These are phyloP conservation scores for Conticribra weissflogii DNA, from an alignment of 108 stramenopile species.

Conservation along the genomic window DNA sequence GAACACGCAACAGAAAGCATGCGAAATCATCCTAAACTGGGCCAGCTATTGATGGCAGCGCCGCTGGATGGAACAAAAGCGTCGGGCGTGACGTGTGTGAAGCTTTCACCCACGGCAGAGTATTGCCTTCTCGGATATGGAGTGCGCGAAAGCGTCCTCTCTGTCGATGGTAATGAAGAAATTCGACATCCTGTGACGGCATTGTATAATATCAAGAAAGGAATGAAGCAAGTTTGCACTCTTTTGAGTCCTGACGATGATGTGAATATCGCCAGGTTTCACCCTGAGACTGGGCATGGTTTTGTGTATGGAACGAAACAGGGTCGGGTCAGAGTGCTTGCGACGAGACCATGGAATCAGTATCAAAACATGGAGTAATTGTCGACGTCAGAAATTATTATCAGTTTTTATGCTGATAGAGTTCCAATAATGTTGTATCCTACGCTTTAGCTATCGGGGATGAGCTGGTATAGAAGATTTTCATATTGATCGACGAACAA, in stretches of 20 bases:
- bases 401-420: too few species aligned
- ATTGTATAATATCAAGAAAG: conserved; percentile 71
- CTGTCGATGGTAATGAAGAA: conserved; percentile 44
- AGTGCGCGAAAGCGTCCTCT: conserved; percentile 69
- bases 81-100: conserved; percentile 91
- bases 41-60: conserved; percentile 77
- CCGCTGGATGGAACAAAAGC: conserved; percentile 81
- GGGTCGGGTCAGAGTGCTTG: conserved; percentile 83
- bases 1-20: conserved; percentile 46
- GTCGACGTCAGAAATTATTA: background rate
- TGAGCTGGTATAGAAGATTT: too few species aligned
- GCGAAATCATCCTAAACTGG: conserved; percentile 65
- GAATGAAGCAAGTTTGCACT: conserved; percentile 80
- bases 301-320: conserved; percentile 97
- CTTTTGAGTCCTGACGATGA: conserved; percentile 87
- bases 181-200: conserved; percentile 78
- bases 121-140: conserved; percentile 94
- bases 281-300: conserved; percentile 94
- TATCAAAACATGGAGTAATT: conserved; percentile 51
- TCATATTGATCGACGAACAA: too few species aligned
- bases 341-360: conserved; percentile 85
- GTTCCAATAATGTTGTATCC: too few species aligned
- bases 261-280: conserved; percentile 97
- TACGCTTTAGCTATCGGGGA: too few species aligned
- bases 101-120: conserved; percentile 90